A percentile compares a stretch with the other conserved stretches of the same genome.
Evolutionary conservation across 1,139 yeast species (phyloP).

Genomic region (Scheffersomyces titani): DNA sequence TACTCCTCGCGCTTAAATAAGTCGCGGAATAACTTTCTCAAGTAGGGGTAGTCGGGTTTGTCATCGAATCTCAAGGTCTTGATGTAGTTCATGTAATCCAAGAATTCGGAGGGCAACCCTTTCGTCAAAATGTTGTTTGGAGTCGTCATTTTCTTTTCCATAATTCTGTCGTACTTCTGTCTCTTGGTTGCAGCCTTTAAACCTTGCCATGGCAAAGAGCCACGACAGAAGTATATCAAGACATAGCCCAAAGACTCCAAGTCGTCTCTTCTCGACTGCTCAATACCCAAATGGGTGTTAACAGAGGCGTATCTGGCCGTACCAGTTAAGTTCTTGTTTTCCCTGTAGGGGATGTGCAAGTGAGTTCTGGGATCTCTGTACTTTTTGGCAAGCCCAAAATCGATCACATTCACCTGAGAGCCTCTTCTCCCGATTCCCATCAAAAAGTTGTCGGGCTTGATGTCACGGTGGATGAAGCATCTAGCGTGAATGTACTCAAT

Average conservation of each 20-base stretch:
- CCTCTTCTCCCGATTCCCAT: constrained; percentile 98
- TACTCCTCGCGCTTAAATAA: constrained; percentile 86
- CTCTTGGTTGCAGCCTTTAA: constrained; percentile 95
- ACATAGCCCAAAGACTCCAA: constrained; percentile 95
- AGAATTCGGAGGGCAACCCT: constrained; percentile 90
- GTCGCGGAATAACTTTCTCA: constrained; percentile 88
- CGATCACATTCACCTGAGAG: constrained; percentile 92
- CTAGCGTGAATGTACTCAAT: constrained; percentile 95
- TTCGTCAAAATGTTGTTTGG: constrained; percentile 87
- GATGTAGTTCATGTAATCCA: constrained; percentile 84
- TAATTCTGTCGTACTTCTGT: constrained; percentile 93
- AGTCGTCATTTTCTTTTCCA: constrained; percentile 95
- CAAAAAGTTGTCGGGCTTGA: constrained; percentile 94
- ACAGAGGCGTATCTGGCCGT: constrained; percentile 96
- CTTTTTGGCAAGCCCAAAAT: constrained; percentile 95
- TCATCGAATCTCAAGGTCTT: constrained; percentile 92
- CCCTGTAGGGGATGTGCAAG: constrained; percentile 93
- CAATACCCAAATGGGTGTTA: constrained; percentile 95
- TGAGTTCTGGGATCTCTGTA: constrained; percentile 95
- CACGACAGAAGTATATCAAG: constrained; percentile 90
- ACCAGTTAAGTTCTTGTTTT: constrained; percentile 93
- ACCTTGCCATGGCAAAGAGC: constrained; percentile 98
- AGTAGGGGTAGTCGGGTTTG: constrained; percentile 90
- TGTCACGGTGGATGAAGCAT: constrained; percentile 88
- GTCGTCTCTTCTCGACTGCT: constrained; percentile 95